phyloP scores from a whole-genome alignment of 1,284 basidiomycete species.

The Melampsora allii-populina region DNA sequence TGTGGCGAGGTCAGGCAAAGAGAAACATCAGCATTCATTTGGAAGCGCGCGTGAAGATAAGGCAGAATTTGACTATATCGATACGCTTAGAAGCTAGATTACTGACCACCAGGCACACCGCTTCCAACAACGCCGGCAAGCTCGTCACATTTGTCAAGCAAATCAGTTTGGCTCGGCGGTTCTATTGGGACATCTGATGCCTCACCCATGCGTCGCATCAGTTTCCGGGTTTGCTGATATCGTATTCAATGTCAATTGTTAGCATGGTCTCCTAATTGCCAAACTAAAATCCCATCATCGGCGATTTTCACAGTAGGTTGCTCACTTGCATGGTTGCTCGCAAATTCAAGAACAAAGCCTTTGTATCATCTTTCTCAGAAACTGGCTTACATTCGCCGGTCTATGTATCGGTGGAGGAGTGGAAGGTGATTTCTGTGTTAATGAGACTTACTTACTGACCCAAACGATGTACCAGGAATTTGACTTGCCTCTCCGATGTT shows the following conservation, averaged over 20 bases:
- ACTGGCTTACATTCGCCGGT: neutral
- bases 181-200: slow-evolving; percentile 82
- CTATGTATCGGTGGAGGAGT: neutral
- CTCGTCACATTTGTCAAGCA: slow-evolving; percentile 76
- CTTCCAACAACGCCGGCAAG: slow-evolving; percentile 84
- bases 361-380: neutral
- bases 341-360: neutral
- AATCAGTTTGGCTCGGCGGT: slow-evolving; percentile 76
- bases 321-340: slow-evolving; percentile 3
- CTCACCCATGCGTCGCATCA: slow-evolving; percentile 85
- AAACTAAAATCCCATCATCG: too few relatives aligned
- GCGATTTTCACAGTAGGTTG: neutral
- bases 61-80: neutral
- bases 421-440: neutral
- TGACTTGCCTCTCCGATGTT: neutral
- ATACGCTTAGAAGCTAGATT: neutral
- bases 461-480: neutral
- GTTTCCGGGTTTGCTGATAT: slow-evolving; percentile 61
- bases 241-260: too few relatives aligned
- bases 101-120: slow-evolving; percentile 77
- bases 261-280: neutral
- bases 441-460: neutral
- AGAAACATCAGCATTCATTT: neutral
- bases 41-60: neutral
- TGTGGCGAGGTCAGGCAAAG: neutral